Evolutionary conservation across 1,284 basidiomycete species (phyloP), one percentile per base, ranked within the genome.

Genomic region (Bjerkandera adusta): DNA sequence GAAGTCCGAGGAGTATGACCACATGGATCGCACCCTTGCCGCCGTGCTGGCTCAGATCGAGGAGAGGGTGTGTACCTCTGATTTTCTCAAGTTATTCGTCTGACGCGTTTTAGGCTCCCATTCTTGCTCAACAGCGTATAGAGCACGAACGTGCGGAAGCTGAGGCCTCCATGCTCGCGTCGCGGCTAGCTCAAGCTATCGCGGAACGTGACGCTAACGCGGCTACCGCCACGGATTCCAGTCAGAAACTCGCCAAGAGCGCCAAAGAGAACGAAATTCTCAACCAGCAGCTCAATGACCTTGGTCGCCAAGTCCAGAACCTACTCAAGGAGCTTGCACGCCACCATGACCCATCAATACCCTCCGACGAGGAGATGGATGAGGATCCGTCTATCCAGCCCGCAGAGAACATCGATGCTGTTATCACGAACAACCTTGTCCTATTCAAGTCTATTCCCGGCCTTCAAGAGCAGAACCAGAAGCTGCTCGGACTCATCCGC

Each of bases 351-450:
- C 87, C 93, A 1, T 79, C 81, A 0, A 78, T 96, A 22, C 83
- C 85, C 11, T 75, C 81, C 0, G 81, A 88, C 47, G 81, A 85
- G 24, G 79, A 89, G 24, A 73, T 92, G 22, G 85, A 87, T 26
- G 38, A 65, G 15, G 64, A 73, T 56, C 65, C 60, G 24, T n/a
- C 53, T 46, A 25, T 55, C 32, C 35, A 22, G 39, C 76, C 76
- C 4, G 76, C 76, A 1, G 75, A 80, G 43, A 76, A 79, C 51
- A 83, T 85, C 22, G 84, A 93, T 53, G 72, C 74, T 0, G 81
- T 98, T 53, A 96, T 98, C 65, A 89, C 91, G 18, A 89, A 89
- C 60, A 79, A 94, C 57, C 81, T 99, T 11, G 89, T 98, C 37
- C 80, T 92, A 21, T 99, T 95, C 82, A 76, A 76, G 37, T 89